phyloP scores from a whole-genome alignment of 164 flowering plant genomes.

The Nymphaea colorata region DNA sequence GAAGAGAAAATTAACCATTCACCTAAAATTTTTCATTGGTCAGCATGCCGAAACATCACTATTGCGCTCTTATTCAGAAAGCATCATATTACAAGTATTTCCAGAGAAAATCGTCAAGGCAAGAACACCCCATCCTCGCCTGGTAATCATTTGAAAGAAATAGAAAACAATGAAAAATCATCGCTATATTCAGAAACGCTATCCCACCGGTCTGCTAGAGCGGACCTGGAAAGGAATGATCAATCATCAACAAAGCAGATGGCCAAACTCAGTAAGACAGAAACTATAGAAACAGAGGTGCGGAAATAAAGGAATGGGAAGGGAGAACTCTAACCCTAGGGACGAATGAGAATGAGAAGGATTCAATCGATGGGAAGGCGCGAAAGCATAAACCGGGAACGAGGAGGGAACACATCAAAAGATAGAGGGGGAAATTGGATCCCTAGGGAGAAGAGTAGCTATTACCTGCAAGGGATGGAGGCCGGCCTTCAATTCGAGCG shows the following conservation, averaged over 20 bases:
- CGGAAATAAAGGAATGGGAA: background rate
- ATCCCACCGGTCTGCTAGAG: too few species aligned
- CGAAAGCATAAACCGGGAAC: background rate
- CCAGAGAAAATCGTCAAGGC: too few species aligned
- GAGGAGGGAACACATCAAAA: background rate
- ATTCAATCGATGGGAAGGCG: background rate
- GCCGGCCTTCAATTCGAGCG: conserved; percentile 74
- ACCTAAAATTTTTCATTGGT: too few species aligned
- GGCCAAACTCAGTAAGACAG: background rate
- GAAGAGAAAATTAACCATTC: too few species aligned
- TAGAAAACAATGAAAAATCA: too few species aligned
- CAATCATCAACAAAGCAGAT: background rate
- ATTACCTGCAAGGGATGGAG: conserved; percentile 80
- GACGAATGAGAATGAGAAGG: background rate
- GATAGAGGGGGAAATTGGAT: background rate
- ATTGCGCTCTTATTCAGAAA: too few species aligned
- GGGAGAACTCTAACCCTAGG: background rate
- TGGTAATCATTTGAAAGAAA: too few species aligned
- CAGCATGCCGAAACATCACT: too few species aligned
- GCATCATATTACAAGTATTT: too few species aligned
- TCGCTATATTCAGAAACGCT: too few species aligned
- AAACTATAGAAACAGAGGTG: background rate
- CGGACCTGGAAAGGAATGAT: too few species aligned
- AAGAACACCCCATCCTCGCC: too few species aligned
- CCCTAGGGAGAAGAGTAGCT: background rate